Percentiles rank a stretch among this genome's conserved stretches.
Conservation (phyloP, 2,329 filamentous ascomycete species). For the Trichophyton benhamiae region DNA sequence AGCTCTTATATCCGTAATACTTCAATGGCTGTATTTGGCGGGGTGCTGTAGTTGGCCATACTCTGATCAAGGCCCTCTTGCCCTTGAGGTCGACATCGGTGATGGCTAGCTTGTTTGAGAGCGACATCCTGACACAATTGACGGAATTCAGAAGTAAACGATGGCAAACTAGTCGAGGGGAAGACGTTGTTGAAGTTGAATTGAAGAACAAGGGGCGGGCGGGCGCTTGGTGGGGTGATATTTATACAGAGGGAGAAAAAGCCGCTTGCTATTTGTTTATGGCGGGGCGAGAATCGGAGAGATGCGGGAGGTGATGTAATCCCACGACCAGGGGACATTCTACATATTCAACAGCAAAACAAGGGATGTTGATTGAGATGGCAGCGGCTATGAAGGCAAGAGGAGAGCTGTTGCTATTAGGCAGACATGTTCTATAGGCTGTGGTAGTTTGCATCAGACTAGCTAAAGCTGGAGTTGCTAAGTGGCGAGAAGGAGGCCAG, state of each 20-base stretch:
- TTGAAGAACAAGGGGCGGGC: neutral
- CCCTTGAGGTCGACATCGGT: conserved; percentile 92
- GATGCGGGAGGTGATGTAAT: conserved; percentile 4
- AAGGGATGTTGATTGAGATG: neutral
- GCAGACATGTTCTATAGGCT: too few relatives aligned
- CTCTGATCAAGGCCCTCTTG: conserved; percentile 95
- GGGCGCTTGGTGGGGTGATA: neutral
- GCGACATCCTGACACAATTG: conserved; percentile 59
- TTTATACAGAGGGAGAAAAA: neutral
- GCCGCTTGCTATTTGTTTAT: neutral
- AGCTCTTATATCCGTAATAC: conserved; percentile 2
- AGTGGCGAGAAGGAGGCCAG: too few relatives aligned
- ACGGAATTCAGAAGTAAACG: neutral
- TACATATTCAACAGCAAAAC: neutral
- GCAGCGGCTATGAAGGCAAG: neutral
- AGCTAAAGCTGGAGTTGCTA: neutral
- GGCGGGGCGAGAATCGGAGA: conserved; percentile 5
- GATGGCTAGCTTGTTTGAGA: conserved; percentile 96
- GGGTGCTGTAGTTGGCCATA: conserved; percentile 38
- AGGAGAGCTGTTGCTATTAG: too few relatives aligned
- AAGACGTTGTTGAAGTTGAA: neutral
- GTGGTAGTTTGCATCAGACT: neutral
- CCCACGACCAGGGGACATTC: neutral
- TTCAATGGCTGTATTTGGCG: neutral
- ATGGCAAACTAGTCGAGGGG: neutral